Percentiles rank a stretch among this genome's conserved stretches.
Evolutionary conservation across 23 red algal species (phyloP).

Genomic region (Gracilaria vermiculophylla): DNA sequence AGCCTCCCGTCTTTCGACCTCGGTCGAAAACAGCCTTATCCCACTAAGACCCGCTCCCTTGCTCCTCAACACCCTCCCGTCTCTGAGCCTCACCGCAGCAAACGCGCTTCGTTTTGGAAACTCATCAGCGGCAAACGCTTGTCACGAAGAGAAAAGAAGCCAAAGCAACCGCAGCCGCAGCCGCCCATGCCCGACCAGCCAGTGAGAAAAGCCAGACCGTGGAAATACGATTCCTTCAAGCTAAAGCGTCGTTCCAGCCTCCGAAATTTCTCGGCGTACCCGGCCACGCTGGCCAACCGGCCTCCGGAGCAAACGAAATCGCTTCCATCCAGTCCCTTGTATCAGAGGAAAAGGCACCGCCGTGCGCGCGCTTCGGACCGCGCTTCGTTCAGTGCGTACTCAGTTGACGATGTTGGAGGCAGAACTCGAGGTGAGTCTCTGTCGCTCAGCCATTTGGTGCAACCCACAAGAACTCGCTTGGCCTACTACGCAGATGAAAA

Average conservation of each 20-base stretch:
- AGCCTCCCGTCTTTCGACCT: constrained; percentile 8
- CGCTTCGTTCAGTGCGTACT: neutral
- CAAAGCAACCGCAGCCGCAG: neutral
- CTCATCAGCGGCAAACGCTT: neutral
- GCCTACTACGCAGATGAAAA: constrained; percentile 10
- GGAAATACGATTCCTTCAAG: constrained; percentile 7
- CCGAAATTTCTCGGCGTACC: neutral
- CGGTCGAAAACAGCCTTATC: neutral
- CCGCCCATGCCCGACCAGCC: neutral
- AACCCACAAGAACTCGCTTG: neutral
- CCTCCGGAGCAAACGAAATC: neutral
- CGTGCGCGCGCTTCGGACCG: neutral
- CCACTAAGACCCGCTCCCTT: neutral
- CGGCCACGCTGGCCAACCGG: neutral
- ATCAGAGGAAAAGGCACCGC: neutral
- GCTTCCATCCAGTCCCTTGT: neutral
- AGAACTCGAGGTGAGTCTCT: neutral
- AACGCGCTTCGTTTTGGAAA: constrained; percentile 10
- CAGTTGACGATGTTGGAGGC: neutral
- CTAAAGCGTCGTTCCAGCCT: neutral
- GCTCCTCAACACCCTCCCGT: neutral
- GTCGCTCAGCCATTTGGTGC: constrained; percentile 7
- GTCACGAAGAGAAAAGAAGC: neutral
- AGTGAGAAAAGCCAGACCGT: neutral
- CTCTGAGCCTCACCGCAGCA: neutral